Conservation (phyloP, 2,329 filamentous ascomycete genomes). For the Dothistroma septosporum region DNA sequence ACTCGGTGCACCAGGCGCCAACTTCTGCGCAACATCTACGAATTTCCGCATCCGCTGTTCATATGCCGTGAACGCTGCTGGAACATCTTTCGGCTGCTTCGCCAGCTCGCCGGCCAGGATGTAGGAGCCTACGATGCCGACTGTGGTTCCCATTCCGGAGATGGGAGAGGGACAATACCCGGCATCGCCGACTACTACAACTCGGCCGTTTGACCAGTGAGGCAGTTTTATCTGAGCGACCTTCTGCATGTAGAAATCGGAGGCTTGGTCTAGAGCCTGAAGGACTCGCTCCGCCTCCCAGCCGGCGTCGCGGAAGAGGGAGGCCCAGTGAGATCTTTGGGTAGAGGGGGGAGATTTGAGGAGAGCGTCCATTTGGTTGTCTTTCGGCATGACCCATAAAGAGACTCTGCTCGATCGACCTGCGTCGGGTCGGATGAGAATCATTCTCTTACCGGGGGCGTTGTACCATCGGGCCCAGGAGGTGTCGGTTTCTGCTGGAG, state of each 20-base stretch:
- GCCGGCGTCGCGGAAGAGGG: constrained; percentile 24
- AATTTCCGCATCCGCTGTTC: constrained; percentile 27
- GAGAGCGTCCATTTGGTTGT: constrained; percentile 15
- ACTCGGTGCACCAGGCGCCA: constrained; percentile 29
- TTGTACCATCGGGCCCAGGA: constrained; percentile 30
- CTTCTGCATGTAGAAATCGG: constrained; percentile 28
- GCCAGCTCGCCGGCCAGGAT: constrained; percentile 30
- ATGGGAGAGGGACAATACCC: constrained; percentile 30
- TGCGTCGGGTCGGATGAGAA: constrained; percentile 27
- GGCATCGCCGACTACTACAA: constrained; percentile 31
- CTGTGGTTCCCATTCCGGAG: constrained; percentile 32
- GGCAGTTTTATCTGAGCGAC: constrained; percentile 29
- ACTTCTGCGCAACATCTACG: constrained; percentile 27
- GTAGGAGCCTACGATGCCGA: constrained; percentile 31
- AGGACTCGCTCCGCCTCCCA: constrained; percentile 28
- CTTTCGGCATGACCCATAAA: constrained; percentile 19
- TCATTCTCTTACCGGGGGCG: constrained; percentile 24
- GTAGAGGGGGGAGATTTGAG: constrained; percentile 11
- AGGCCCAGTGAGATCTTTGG: constrained; percentile 24
- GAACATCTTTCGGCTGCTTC: constrained; percentile 13
- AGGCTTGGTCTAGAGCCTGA: constrained; percentile 36
- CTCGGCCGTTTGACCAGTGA: constrained; percentile 24
- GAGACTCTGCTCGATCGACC: constrained; percentile 12
- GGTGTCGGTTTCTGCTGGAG: constrained; percentile 21
- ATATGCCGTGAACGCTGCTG: constrained; percentile 27